A percentile compares a stretch with the other conserved stretches of the same genome.
phyloP scores from a whole-genome alignment of 192 early-diverging fungal genomes.

The Coemansia sp. region DNA sequence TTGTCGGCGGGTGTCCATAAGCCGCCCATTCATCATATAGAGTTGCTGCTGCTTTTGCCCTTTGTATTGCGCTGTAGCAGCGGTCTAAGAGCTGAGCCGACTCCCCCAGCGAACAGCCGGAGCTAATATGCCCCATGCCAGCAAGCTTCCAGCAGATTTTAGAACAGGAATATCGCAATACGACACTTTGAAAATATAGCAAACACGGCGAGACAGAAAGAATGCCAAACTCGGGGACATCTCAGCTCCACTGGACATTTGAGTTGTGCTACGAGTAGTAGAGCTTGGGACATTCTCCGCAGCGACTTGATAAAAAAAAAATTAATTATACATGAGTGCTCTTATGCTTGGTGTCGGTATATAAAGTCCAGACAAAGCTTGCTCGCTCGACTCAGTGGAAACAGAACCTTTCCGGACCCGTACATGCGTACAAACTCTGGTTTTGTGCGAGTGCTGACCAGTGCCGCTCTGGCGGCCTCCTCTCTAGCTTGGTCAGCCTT shows the following conservation, averaged over 20 bases:
- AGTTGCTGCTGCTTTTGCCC: background rate
- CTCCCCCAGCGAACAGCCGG: background rate
- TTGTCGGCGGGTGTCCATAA: background rate
- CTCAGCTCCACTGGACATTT: background rate
- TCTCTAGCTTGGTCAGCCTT: conserved; percentile 22
- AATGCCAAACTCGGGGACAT: background rate
- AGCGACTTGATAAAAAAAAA: background rate
- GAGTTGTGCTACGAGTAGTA: background rate
- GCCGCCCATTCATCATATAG: background rate
- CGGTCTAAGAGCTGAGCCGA: background rate
- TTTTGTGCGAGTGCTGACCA: conserved; percentile 31
- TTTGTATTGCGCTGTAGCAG: background rate
- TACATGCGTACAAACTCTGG: conserved; percentile 42
- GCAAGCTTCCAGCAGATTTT: background rate
- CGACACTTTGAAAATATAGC: background rate
- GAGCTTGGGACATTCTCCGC: background rate
- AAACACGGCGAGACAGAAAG: background rate
- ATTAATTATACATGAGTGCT: background rate
- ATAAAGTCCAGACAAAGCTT: conserved; percentile 49
- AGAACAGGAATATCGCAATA: background rate
- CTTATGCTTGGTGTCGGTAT: conserved; percentile 18
- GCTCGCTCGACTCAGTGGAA: conserved; percentile 36
- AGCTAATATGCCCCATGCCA: background rate
- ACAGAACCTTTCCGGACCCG: conserved; percentile 43
- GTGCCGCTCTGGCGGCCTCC: conserved; percentile 36